phyloP scores from a whole-genome alignment of 2,329 filamentous ascomycete genomes.

The Aotearoamyces nothofagi region DNA sequence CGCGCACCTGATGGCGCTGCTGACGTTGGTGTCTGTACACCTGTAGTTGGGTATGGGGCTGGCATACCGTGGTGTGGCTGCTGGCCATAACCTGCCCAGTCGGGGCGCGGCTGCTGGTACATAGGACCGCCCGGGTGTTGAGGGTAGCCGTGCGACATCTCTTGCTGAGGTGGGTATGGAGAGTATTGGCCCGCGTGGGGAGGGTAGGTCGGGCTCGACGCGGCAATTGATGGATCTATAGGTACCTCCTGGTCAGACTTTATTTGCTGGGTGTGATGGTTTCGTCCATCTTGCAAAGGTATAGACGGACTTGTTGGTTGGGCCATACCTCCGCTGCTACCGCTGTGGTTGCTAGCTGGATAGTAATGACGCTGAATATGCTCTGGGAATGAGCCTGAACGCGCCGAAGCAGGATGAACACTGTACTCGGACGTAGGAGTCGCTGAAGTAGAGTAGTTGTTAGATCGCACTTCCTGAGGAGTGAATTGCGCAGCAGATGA shows the following conservation, averaged over 20 bases:
- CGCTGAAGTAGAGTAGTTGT: slow-evolving; percentile 41
- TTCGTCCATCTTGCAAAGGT: slow-evolving; percentile 67
- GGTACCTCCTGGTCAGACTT: slow-evolving; percentile 95
- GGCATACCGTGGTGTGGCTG: slow-evolving; percentile 20
- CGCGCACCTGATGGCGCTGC: slow-evolving; percentile 35
- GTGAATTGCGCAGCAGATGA: slow-evolving; percentile 77
- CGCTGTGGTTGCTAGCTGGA: slow-evolving; percentile 57
- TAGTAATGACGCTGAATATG: slow-evolving; percentile 79
- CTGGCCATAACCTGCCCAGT: slow-evolving; percentile 56
- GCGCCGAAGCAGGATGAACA: slow-evolving; percentile 58
- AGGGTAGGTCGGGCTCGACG: slow-evolving; percentile 81
- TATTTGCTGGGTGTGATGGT: slow-evolving; percentile 61
- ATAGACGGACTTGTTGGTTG: slow-evolving; percentile 98
- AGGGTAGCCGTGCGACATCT: slow-evolving; percentile 69
- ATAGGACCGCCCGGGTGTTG: slow-evolving; percentile 42
- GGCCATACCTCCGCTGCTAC: slow-evolving; percentile 82
- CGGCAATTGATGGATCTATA: slow-evolving; percentile 98
- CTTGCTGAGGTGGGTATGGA: slow-evolving; percentile 71
- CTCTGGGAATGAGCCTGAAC: slow-evolving; percentile 74
- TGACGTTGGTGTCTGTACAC: slow-evolving; percentile 31
- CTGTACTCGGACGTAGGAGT: slow-evolving; percentile 85
- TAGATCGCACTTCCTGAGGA: slow-evolving; percentile 63
- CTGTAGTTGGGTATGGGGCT: slow-evolving; percentile 16
- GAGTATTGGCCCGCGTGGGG: slow-evolving; percentile 62
- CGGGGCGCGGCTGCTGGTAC: slow-evolving; percentile 56